Evolutionary conservation across 441 rosid species (phyloP).

Genomic region (Pelargonium citronellum): DNA sequence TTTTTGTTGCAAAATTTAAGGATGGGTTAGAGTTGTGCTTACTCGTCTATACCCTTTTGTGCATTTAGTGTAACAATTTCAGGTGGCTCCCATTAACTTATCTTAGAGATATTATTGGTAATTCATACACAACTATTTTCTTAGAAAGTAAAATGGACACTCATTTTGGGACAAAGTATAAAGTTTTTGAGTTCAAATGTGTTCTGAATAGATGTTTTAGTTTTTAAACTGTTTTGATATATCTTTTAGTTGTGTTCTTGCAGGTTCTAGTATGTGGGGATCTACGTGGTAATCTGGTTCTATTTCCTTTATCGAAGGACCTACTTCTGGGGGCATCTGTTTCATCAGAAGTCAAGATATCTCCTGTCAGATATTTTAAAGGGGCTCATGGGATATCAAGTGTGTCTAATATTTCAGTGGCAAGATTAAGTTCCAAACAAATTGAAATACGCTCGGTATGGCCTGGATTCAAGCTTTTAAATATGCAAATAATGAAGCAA

Average conservation of each 20-base stretch:
- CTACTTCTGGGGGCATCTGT: slow-evolving; percentile 32
- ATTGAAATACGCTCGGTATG: slow-evolving; percentile 80
- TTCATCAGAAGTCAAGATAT: slow-evolving; percentile 38
- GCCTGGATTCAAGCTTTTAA: slow-evolving; percentile 17
- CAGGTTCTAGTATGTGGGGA: slow-evolving; percentile 96
- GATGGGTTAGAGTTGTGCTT: too few relatives aligned
- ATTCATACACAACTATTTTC: too few relatives aligned
- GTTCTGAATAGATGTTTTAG: not conserved
- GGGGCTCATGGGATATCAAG: slow-evolving; percentile 95
- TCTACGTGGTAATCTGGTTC: slow-evolving; percentile 78
- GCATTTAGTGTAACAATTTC: too few relatives aligned
- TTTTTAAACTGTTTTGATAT: not conserved
- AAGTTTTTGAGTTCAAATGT: slow-evolving; percentile 6
- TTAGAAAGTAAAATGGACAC: too few relatives aligned
- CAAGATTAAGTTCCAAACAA: slow-evolving; percentile 40
- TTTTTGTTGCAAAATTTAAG: too few relatives aligned
- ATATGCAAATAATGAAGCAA: slow-evolving; percentile 12
- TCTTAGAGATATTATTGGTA: too few relatives aligned
- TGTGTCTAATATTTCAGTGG: slow-evolving; percentile 57
- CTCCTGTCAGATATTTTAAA: slow-evolving; percentile 67
- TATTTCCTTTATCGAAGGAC: slow-evolving; percentile 60
- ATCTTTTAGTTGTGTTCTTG: slow-evolving; percentile 24
- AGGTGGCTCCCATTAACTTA: too few relatives aligned
- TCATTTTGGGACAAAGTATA: not conserved
- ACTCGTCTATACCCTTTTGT: too few relatives aligned